These are phyloP conservation scores for Syzygium jambos DNA, from an alignment of 345 rosid genomes.

Conservation along the genomic window DNA sequence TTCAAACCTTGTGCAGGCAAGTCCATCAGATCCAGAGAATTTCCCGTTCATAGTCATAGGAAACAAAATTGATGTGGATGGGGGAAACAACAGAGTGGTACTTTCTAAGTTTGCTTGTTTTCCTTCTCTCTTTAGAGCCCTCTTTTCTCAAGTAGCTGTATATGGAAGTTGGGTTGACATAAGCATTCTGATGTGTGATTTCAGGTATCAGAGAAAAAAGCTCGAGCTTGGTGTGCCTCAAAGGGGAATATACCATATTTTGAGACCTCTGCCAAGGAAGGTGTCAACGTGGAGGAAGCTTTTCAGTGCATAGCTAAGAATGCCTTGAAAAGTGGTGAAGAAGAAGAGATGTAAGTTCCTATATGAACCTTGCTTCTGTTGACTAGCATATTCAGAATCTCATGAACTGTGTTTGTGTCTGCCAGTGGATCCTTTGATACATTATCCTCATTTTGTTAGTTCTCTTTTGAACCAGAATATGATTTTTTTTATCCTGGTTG, in stretches of 20 bases:
- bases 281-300: conserved; percentile 94
- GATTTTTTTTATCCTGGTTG: not conserved
- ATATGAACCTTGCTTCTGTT: not conserved
- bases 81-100: conserved; percentile 95
- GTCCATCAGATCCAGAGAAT: conserved; percentile 93
- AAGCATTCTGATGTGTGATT: not conserved
- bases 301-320: conserved; percentile 92
- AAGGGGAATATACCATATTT: conserved; percentile 96
- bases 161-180: not conserved
- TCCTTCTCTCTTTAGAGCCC: not conserved
- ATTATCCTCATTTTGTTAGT: not conserved
- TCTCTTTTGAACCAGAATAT: not conserved
- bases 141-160: not conserved
- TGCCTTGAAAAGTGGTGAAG: conserved; percentile 86
- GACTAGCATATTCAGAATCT: not conserved
- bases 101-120: conserved; percentile 8
- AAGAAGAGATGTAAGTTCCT: conserved; percentile 84
- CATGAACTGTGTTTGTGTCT: not conserved
- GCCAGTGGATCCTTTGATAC: not conserved
- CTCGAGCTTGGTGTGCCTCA: conserved; percentile 95
- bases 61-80: conserved; percentile 83
- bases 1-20: conserved; percentile 49
- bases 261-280: conserved; percentile 99
- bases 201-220: conserved; percentile 94
- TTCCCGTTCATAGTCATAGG: conserved; percentile 93